Base-by-base conservation (phyloP, 805 yeast species). In the Ogataea populi-albae region DNA sequence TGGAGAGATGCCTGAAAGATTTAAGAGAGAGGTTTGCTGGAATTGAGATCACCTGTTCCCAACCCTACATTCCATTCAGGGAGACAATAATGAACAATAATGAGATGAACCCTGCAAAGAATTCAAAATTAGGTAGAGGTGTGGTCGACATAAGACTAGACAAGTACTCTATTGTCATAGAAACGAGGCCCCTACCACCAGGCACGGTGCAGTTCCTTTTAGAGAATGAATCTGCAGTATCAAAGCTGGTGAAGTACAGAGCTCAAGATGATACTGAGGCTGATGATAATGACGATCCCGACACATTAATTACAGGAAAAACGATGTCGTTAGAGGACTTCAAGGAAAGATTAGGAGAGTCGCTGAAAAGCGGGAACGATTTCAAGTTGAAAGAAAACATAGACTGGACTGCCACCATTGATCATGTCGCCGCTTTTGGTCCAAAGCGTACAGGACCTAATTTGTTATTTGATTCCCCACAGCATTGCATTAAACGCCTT, bases 1-100 rank as follows among this genome's bases (percentile, higher is more conserved):
- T 93, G 26, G 99, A 93, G 54, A 75, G 98, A 54, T 93, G 98
- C 61, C 60, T 93, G 47, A 88, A 87, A 53, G 99, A 93, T 62
- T 65, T 93, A 52, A 78, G 75, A 36, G 96, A 86, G 51, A 69
- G 98, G 48, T 93, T 88, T 71, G 97, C 98, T 1, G 88, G 89
- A 9, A 77, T 88, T 48, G 96, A 87, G 33, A 79, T 93, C 8
- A 76, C 83, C 3, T 77, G 81, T 21, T 91, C 96, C 18, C 85
- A 86, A 51, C 98, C 98, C 0, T 91, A 85, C 16, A 94, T 93
- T 46, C 98, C 98, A 8, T 93, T 83, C 57, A 67, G 95, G 43
- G 99, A 93, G 58, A 86, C 97, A 0, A 77, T 86, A 31, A 61
- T 75, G 11, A 61, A 62, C 3, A 55, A 66, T 4, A 59, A 73